phyloP scores from a whole-genome alignment of 352 stramenopile genomes.

The Globisporangium parvum region DNA sequence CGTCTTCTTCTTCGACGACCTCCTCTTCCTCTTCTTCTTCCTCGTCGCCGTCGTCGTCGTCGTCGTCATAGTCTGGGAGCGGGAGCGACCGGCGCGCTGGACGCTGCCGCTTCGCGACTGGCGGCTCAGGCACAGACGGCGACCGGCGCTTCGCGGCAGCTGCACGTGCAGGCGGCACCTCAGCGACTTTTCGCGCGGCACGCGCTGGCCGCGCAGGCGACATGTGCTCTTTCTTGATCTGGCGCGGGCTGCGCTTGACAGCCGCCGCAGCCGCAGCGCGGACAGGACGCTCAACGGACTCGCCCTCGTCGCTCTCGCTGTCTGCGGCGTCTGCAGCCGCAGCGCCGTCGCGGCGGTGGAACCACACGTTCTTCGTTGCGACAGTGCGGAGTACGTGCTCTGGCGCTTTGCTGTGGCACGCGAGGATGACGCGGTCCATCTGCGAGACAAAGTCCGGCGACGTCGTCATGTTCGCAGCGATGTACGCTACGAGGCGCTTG shows the following conservation, averaged over 20 bases:
- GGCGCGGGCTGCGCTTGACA: slow-evolving; percentile 1
- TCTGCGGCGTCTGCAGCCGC: background rate
- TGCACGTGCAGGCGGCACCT: background rate
- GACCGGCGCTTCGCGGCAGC: slow-evolving; percentile 12
- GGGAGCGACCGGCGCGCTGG: slow-evolving; percentile 10
- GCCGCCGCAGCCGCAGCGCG: background rate
- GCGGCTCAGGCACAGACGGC: background rate
- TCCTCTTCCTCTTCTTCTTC: slow-evolving; percentile 17
- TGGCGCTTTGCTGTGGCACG: slow-evolving; percentile 49
- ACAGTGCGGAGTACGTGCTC: slow-evolving; percentile 44
- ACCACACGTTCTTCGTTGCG: slow-evolving; percentile 63
- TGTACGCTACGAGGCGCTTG: slow-evolving; percentile 54
- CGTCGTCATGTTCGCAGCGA: slow-evolving; percentile 53
- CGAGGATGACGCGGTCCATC: slow-evolving; percentile 69
- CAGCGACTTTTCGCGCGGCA: background rate
- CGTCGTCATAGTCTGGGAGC: slow-evolving; percentile 9
- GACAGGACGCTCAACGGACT: background rate
- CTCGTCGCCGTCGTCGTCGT: slow-evolving; percentile 4
- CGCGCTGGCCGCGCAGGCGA: slow-evolving; percentile 3
- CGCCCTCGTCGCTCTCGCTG: slow-evolving; percentile 9
- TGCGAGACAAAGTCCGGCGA: slow-evolving; percentile 46
- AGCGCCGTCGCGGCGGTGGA: slow-evolving; percentile 21
- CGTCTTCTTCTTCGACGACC: slow-evolving; percentile 7
- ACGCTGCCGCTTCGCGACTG: slow-evolving; percentile 10
- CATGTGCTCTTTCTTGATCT: slow-evolving; percentile 4